A percentile compares a stretch with the other conserved stretches of the same genome.
Evolutionary conservation across 441 rosid genomes (phyloP).

Genomic region (Pelargonium cotyledonis): DNA sequence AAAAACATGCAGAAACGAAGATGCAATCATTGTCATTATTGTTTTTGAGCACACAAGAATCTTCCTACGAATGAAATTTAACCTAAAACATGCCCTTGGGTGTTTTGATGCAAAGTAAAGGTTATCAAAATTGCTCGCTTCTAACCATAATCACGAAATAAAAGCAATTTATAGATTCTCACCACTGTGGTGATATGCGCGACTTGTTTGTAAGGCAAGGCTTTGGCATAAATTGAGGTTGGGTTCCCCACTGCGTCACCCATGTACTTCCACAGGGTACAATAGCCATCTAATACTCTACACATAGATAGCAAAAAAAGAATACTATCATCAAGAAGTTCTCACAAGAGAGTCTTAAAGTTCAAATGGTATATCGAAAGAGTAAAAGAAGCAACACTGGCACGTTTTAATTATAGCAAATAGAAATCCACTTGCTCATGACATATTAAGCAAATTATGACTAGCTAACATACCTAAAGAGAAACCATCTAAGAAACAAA

Average conservation of each 20-base stretch:
- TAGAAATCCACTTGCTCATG: neutral
- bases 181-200: conserved; percentile 43
- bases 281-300: conserved; percentile 49
- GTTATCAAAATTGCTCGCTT: neutral
- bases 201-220: conserved; percentile 39
- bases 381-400: neutral
- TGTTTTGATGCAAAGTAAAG: conserved; percentile 1
- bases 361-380: neutral
- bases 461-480: neutral
- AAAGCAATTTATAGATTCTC: conserved; percentile 17
- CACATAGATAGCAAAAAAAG: neutral
- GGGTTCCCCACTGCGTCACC: conserved; percentile 79
- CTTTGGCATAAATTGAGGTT: conserved; percentile 45
- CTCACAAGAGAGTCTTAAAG: neutral
- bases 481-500: neutral
- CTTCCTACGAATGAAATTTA: neutral
- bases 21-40: neutral
- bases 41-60: neutral
- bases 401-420: too few species aligned
- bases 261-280: conserved; percentile 68
- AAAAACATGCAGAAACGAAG: neutral
- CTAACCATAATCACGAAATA: neutral
- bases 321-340: neutral
- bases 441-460: neutral
- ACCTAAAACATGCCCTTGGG: neutral